Evolutionary conservation across 345 rosid genomes (phyloP), one percentile per base, ranked within the genome.

Genomic region (Brassica carinata): DNA sequence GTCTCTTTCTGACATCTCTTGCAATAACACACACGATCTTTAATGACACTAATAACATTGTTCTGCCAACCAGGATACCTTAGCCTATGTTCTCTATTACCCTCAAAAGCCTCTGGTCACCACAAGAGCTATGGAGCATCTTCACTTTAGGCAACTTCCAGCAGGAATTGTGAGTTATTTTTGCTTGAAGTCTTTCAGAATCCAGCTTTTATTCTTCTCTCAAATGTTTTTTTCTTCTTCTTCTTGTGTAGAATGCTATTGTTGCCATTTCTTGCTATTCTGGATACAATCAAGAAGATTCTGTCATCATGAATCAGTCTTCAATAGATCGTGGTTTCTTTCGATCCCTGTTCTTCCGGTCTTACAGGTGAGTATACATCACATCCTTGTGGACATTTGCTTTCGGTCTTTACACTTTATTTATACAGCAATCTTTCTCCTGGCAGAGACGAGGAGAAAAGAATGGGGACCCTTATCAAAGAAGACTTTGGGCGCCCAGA

Each of bases 41-140:
- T 45, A 14, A 67, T 77, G 67, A 69, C 33, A 75, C 9, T 11
- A 14, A 5, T 5, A 5, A 30, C 18, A 59, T 73, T 64, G 36
- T 5, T 84, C 15, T 55, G 51, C 15, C 29, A 75, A 80, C 36
- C 83, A 96, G 98, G 99, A 96, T 84, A 96, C 99, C 29, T 77
- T 96, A 84, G 98, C 97, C 30, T 96, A 96, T 84, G 99, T 96
- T 78, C 93, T 96, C 64, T 96, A 96, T 77, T 96, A 96, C 83
- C 98, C 99, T 31, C 98, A 96, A 85, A 96, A 93, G 80, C 99
- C 98, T 31, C 95, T 96, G 76, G 99, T 96, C 82, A 96, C 99
- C 51, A 96, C 99, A 64, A 87, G 97, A 76, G 99, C 98, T 72
- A 96, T 96, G 99, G 99, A 96, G 84, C 99, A 96, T 76, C 99